phyloP scores from a whole-genome alignment of 148 eudicot species.

The Camellia sinensis region DNA sequence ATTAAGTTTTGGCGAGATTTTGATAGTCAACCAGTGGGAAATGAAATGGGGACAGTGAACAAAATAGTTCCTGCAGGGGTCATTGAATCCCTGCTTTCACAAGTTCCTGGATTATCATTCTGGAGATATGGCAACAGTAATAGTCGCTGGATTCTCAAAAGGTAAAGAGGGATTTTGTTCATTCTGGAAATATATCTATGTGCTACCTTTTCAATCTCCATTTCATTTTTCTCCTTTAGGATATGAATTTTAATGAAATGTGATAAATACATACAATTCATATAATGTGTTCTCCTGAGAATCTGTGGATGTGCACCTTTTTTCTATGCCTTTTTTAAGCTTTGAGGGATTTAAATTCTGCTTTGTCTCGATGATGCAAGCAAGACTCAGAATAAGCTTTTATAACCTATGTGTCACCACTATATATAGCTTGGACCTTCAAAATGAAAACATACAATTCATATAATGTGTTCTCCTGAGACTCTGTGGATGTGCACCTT shows the following conservation, averaged over 20 bases:
- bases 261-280: background rate
- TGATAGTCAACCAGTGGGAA: conserved; percentile 38
- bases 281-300: background rate
- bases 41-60: conserved; percentile 26
- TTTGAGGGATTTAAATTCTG: no score
- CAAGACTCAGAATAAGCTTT: no score
- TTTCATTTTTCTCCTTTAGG: background rate
- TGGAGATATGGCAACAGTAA: conserved; percentile 30
- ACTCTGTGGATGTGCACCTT: no score
- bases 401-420: no score
- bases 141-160: conserved; percentile 14
- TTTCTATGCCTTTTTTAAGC: no score
- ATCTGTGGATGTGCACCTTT: no score
- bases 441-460: no score
- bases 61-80: conserved; percentile 26
- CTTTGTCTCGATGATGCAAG: no score
- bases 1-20: conserved; percentile 90
- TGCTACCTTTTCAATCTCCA: background rate
- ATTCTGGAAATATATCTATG: background rate
- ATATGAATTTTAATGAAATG: background rate
- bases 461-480: no score
- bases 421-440: no score
- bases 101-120: conserved; percentile 38
- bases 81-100: conserved; percentile 39
- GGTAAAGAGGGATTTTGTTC: conserved; percentile 4